Evolutionary conservation across 352 stramenopile species (phyloP).

Genomic region (Saprolegnia diclina): DNA sequence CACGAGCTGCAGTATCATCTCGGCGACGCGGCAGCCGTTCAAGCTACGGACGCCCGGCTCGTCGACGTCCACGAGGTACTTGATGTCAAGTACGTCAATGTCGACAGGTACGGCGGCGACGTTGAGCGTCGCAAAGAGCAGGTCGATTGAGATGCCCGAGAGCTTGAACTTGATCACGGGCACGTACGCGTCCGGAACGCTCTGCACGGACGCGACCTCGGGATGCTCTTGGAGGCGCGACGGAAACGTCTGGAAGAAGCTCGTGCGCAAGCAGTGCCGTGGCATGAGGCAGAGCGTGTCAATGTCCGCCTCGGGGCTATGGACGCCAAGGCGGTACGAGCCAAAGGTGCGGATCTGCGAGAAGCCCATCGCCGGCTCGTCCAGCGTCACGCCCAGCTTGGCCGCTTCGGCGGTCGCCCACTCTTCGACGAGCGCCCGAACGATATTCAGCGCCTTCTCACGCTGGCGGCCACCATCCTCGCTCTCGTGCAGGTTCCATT

Average conservation of each 20-base stretch:
- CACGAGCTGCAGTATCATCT: conserved; percentile 91
- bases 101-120: conserved; percentile 51
- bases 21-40: conserved; percentile 87
- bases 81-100: conserved; percentile 78
- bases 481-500: conserved; percentile 68
- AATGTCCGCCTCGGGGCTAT: conserved; percentile 82
- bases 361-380: conserved; percentile 34
- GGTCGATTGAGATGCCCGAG: conserved; percentile 85
- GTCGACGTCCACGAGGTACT: conserved; percentile 84
- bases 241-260: conserved; percentile 84
- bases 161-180: conserved; percentile 94
- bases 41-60: conserved; percentile 46
- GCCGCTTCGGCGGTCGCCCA: conserved; percentile 69
- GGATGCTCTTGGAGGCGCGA: conserved; percentile 66
- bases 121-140: conserved; percentile 88
- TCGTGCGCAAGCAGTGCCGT: conserved; percentile 66
- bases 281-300: conserved; percentile 82
- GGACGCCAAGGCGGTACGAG: conserved; percentile 82
- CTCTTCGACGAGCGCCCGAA: conserved; percentile 62
- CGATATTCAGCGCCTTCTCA: conserved; percentile 54
- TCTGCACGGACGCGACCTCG: conserved; percentile 62
- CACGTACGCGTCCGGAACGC: conserved; percentile 89
- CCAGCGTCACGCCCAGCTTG: conserved; percentile 38
- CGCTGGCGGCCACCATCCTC: conserved; percentile 54
- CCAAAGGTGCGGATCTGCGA: conserved; percentile 88